Conservation (phyloP, 192 early-diverging fungal genomes). For the Backusella liffmaniae region DNA sequence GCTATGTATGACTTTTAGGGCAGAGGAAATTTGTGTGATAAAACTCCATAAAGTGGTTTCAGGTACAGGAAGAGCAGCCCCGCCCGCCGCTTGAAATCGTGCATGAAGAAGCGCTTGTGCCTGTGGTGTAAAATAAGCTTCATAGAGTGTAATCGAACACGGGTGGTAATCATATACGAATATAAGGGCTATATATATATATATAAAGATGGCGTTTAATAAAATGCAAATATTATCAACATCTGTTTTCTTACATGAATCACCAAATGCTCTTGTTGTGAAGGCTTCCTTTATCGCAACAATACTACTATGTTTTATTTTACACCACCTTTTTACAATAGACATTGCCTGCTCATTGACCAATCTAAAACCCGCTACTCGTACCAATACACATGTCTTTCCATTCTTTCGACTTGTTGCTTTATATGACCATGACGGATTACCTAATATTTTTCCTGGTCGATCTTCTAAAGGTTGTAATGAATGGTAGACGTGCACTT, state of each 20-base stretch:
- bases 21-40: slow-evolving; percentile 73
- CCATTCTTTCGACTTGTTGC: slow-evolving; percentile 80
- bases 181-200: slow-evolving; percentile 68
- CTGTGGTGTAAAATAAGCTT: slow-evolving; percentile 63
- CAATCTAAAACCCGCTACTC: slow-evolving; percentile 80
- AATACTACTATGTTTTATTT: slow-evolving; percentile 74
- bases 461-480: slow-evolving; percentile 8
- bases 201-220: background rate
- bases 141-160: slow-evolving; percentile 66
- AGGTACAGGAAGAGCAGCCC: slow-evolving; percentile 46
- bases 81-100: slow-evolving; percentile 32
- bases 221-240: background rate
- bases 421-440: slow-evolving; percentile 77
- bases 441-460: background rate
- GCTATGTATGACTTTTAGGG: slow-evolving; percentile 80
- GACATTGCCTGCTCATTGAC: slow-evolving; percentile 76
- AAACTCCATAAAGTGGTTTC: slow-evolving; percentile 81
- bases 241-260: slow-evolving; percentile 65
- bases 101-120: slow-evolving; percentile 44
- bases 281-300: slow-evolving; percentile 93
- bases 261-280: slow-evolving; percentile 91
- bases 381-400: slow-evolving; percentile 70
- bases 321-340: slow-evolving; percentile 81
- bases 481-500: slow-evolving; percentile 29
- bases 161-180: slow-evolving; percentile 97